These are phyloP conservation scores for Curvularia hawaiiensis DNA, from an alignment of 2,329 filamentous ascomycete species.

Conservation along the genomic window DNA sequence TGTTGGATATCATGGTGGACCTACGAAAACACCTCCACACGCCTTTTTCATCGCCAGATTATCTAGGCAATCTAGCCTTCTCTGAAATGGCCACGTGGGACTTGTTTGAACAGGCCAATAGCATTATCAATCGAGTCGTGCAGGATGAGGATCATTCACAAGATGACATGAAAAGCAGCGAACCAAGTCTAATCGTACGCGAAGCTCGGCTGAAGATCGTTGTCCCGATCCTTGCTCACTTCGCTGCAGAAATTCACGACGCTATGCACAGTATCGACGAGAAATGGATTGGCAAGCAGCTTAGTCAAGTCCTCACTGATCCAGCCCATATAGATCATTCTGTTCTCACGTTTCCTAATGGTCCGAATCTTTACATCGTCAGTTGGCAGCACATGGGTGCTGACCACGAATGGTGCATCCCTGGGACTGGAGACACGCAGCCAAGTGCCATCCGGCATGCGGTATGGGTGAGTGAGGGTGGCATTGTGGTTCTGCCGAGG, in stretches of 20 bases:
- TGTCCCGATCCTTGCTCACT: not conserved
- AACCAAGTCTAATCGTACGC: not conserved
- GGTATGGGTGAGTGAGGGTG: constrained; percentile 29
- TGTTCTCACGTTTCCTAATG: constrained; percentile 17
- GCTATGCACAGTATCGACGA: constrained; percentile 3
- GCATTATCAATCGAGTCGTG: not conserved
- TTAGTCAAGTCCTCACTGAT: constrained; percentile 1
- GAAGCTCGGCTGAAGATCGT: not conserved
- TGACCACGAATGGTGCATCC: constrained; percentile 30
- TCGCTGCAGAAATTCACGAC: constrained; percentile 2
- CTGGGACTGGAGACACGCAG: constrained; percentile 20
- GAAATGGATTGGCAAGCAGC: not conserved
- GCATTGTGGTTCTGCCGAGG: constrained; percentile 30
- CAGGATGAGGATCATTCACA: not conserved
- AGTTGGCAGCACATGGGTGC: constrained; percentile 36
- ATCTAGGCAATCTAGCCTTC: constrained; percentile 8
- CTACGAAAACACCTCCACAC: constrained; percentile 1
- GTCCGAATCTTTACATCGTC: constrained; percentile 36
- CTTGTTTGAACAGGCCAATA: not conserved
- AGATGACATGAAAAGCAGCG: not conserved
- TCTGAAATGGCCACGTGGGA: not conserved
- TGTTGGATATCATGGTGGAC: constrained; percentile 4
- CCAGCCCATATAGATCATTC: not conserved
- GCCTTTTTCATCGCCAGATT: constrained; percentile 7
- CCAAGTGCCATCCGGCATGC: constrained; percentile 29